Evolutionary conservation across 2,329 filamentous ascomycete species (phyloP).

Genomic region (Fusarium sp.): DNA sequence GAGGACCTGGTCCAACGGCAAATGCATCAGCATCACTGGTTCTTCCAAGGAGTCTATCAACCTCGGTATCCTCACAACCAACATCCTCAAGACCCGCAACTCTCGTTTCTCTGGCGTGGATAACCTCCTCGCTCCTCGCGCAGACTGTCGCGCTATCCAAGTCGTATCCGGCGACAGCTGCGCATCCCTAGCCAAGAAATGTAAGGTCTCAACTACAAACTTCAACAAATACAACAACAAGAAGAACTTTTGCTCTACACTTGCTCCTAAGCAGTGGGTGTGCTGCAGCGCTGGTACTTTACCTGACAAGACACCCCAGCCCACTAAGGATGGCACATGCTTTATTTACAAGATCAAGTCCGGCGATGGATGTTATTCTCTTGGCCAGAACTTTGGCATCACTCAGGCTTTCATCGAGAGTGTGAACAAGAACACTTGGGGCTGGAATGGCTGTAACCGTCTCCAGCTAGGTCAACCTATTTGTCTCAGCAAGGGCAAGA

Average conservation of each 20-base stretch:
- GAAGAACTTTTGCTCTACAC: constrained; percentile 49
- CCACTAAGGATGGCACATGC: constrained; percentile 52
- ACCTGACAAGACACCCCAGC: constrained; percentile 51
- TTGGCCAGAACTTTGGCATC: constrained; percentile 50
- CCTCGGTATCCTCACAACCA: constrained; percentile 35
- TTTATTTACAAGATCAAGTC: constrained; percentile 48
- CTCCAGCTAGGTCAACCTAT: constrained; percentile 47
- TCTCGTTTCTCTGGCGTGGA: constrained; percentile 35
- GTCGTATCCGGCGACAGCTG: constrained; percentile 54
- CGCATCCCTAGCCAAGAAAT: constrained; percentile 51
- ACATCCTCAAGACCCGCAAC: constrained; percentile 24
- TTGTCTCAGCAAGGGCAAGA: constrained; percentile 51
- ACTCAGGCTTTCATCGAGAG: constrained; percentile 52
- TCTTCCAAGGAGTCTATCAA: constrained; percentile 14
- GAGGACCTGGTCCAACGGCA: constrained; percentile 40
- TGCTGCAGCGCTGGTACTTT: constrained; percentile 54
- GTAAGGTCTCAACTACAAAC: constrained; percentile 53
- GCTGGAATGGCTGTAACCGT: constrained; percentile 51
- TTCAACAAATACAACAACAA: constrained; percentile 55
- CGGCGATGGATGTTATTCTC: constrained; percentile 49
- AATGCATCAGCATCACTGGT: constrained; percentile 25
- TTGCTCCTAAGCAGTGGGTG: constrained; percentile 51
- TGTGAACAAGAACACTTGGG: constrained; percentile 55
- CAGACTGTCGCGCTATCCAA: constrained; percentile 43
- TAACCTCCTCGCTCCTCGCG: constrained; percentile 29